Conservation (phyloP, 2,329 filamentous ascomycete genomes). For the Cadophora sp. region DNA sequence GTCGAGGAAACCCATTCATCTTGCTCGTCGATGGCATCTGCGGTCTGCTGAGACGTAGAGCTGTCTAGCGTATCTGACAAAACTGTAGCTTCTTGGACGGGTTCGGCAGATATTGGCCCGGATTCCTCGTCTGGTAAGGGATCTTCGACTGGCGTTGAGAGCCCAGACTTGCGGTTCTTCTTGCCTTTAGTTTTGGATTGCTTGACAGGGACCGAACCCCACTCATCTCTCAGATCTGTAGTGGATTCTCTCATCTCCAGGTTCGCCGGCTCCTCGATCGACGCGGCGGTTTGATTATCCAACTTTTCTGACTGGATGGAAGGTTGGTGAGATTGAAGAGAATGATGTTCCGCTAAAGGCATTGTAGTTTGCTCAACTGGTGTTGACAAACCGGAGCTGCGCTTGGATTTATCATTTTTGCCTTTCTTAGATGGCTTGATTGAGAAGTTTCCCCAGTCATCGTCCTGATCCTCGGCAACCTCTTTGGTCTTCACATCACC, state of each 20-base stretch:
- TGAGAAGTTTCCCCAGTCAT: conserved; percentile 27
- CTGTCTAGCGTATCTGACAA: neutral
- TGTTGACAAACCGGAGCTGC: conserved; percentile 5
- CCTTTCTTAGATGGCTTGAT: conserved; percentile 12
- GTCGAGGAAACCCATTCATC: conserved; percentile 24
- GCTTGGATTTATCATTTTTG: conserved; percentile 17
- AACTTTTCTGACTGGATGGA: neutral
- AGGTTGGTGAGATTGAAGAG: neutral
- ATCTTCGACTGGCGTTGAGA: conserved; percentile 15
- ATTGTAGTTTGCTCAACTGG: conserved; percentile 10
- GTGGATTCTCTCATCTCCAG: neutral
- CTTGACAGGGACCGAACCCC: conserved; percentile 18
- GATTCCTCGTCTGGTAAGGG: neutral
- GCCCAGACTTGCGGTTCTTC: conserved; percentile 13
- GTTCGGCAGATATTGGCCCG: neutral
- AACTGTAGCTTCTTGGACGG: neutral
- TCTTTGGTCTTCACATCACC: neutral
- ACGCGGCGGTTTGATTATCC: neutral
- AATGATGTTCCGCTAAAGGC: neutral
- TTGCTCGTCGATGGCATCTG: neutral
- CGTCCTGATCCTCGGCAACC: conserved; percentile 21
- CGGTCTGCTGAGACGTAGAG: no score
- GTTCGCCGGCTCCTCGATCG: neutral
- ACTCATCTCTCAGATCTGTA: conserved; percentile 14
- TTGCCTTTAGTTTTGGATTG: conserved; percentile 7